Evolutionary conservation across 768 basidiomycete species (phyloP).

Genomic region (Hysterangium stoloniferum): DNA sequence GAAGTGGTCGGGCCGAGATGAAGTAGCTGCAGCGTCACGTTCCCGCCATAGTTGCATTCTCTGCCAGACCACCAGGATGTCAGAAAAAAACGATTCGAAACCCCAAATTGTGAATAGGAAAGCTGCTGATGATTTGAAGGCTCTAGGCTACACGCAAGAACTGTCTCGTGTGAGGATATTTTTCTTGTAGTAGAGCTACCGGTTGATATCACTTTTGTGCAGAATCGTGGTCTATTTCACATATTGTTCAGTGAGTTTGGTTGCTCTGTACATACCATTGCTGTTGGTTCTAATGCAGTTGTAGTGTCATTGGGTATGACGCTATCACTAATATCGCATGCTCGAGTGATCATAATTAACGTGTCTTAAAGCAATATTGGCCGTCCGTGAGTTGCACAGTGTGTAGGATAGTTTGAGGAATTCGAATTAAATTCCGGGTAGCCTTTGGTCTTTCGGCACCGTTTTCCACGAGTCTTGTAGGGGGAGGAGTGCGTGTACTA

Average conservation of each 20-base stretch:
- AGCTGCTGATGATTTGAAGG: conserved; percentile 35
- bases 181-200: neutral
- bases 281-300: conserved; percentile 31
- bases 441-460: conserved; percentile 52
- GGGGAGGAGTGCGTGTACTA: conserved; percentile 43
- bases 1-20: no score
- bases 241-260: conserved; percentile 3
- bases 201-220: neutral
- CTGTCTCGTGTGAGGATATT: conserved; percentile 36
- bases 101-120: no score
- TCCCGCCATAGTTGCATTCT: no score
- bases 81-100: no score
- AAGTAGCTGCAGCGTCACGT: no score
- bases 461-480: conserved; percentile 46
- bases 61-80: no score
- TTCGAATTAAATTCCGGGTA: conserved; percentile 19
- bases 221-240: conserved; percentile 2
- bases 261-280: conserved; percentile 27
- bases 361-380: conserved; percentile 44
- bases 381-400: conserved; percentile 41
- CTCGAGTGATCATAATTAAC: neutral
- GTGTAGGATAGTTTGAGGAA: neutral
- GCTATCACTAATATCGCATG: neutral
- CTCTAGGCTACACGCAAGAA: conserved; percentile 50
- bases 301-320: conserved; percentile 9